Conservation (phyloP, 345 rosid species). For the Aethionema arabicum region DNA sequence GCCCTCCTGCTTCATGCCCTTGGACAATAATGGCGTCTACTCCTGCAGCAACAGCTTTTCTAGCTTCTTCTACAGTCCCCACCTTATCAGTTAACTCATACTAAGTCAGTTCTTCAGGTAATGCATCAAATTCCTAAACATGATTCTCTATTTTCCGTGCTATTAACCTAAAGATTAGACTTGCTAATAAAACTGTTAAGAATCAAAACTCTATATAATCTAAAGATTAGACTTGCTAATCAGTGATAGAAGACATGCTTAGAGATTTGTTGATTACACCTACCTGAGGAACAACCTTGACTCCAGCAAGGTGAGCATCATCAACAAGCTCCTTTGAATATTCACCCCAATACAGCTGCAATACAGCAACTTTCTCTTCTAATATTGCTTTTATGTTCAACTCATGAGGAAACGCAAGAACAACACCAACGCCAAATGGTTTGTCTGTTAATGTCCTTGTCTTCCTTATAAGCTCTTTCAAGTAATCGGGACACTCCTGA, state of each 20-base stretch:
- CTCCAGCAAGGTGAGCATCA: slow-evolving; percentile 61
- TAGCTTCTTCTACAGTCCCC: slow-evolving; percentile 69
- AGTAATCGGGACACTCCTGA: slow-evolving; percentile 72
- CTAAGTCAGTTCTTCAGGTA: slow-evolving; percentile 6
- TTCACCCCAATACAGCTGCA: slow-evolving; percentile 86
- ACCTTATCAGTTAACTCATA: slow-evolving; percentile 39
- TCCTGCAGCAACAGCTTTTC: slow-evolving; percentile 53
- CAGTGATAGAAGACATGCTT: not conserved
- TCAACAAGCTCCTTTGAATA: slow-evolving; percentile 62
- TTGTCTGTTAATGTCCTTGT: slow-evolving; percentile 65
- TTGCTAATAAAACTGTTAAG: not conserved
- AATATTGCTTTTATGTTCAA: slow-evolving; percentile 63
- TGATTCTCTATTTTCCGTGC: too few relatives aligned
- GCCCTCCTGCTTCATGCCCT: slow-evolving; percentile 92
- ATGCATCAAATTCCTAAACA: not conserved
- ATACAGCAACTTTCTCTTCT: slow-evolving; percentile 70
- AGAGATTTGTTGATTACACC: slow-evolving; percentile 15
- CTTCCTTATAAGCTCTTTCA: slow-evolving; percentile 62
- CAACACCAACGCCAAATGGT: slow-evolving; percentile 76
- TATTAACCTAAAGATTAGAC: not conserved
- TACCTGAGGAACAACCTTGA: slow-evolving; percentile 84
- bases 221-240: not conserved
- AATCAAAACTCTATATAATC: slow-evolving; percentile 10
- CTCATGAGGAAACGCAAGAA: slow-evolving; percentile 78
- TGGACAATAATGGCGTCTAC: slow-evolving; percentile 88